Evolutionary conservation across 2,329 filamentous ascomycete species (phyloP).

Genomic region (Neofusicoccum sp.): DNA sequence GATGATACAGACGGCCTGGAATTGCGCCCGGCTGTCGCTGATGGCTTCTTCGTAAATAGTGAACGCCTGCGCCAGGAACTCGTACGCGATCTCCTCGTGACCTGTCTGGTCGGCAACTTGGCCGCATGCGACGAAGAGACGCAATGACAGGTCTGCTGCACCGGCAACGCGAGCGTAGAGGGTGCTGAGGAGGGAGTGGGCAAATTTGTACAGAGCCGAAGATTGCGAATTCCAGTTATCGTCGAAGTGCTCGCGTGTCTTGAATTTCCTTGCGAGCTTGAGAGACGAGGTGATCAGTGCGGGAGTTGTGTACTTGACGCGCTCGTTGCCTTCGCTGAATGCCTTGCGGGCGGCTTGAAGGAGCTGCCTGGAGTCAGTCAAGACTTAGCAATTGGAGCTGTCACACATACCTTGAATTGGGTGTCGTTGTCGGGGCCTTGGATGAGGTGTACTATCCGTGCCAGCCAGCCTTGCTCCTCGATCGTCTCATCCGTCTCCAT

Average conservation of each 20-base stretch:
- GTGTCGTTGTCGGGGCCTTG: conserved; percentile 83
- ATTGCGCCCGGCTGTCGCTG: conserved; percentile 92
- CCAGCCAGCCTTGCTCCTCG: conserved; percentile 96
- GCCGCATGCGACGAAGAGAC: conserved; percentile 86
- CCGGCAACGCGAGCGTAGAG: conserved; percentile 85
- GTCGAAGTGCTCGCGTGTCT: conserved; percentile 82
- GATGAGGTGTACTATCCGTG: conserved; percentile 85
- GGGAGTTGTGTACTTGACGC: conserved; percentile 92
- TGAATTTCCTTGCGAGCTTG: conserved; percentile 85
- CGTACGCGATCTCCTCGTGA: conserved; percentile 94
- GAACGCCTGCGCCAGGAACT: conserved; percentile 97
- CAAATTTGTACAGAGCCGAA: conserved; percentile 89
- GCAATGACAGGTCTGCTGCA: conserved; percentile 81
- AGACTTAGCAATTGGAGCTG: not conserved
- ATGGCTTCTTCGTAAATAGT: conserved; percentile 97
- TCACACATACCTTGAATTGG: conserved; percentile 68
- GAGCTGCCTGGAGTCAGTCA: conserved; percentile 45
- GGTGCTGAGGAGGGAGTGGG: conserved; percentile 82
- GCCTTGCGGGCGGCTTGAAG: conserved; percentile 84
- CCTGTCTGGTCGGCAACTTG: conserved; percentile 88
- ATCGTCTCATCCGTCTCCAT: conserved; percentile 94
- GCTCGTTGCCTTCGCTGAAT: conserved; percentile 87
- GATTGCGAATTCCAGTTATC: conserved; percentile 72
- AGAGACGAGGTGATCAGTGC: conserved; percentile 86
- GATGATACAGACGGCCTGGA: conserved; percentile 95